A percentile compares a stretch with the other conserved stretches of the same genome.
These are phyloP conservation scores for Blastomyces parvus DNA, from an alignment of 2,329 filamentous ascomycete species.

Conservation along the genomic window DNA sequence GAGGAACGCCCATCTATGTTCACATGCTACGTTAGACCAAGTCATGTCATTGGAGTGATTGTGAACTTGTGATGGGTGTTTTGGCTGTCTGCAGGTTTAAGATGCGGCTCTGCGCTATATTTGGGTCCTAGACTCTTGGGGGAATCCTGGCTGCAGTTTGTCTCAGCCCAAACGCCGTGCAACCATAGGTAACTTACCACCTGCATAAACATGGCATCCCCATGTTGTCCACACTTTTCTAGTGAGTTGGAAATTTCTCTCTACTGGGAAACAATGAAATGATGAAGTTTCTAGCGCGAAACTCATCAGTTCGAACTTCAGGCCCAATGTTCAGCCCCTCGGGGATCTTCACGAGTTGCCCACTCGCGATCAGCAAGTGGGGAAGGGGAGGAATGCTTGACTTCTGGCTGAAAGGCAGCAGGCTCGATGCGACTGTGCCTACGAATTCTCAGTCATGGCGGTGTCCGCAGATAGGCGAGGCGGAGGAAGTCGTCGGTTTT, in stretches of 20 bases:
- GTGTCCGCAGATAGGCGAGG: not conserved
- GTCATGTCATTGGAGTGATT: not conserved
- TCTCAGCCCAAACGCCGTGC: not conserved
- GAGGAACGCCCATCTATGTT: not conserved
- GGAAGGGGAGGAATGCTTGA: not conserved
- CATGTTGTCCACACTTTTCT: not conserved
- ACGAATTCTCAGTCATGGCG: not conserved
- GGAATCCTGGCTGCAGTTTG: not conserved
- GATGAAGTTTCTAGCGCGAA: not conserved
- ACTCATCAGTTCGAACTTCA: not conserved
- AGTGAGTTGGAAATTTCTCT: not conserved
- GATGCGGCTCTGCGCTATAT: not conserved
- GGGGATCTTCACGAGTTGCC: not conserved
- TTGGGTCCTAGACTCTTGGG: not conserved
- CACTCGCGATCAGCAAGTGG: not conserved
- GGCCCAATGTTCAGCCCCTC: not conserved
- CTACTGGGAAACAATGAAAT: not conserved
- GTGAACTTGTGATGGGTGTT: no score
- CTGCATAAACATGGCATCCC: not conserved
- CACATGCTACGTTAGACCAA: not conserved
- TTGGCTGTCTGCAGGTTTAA: no score
- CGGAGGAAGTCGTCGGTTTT: not conserved
- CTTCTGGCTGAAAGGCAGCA: not conserved
- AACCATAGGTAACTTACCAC: not conserved
- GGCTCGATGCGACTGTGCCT: not conserved